These are phyloP conservation scores for Eruca vesicaria DNA, from an alignment of 441 rosid genomes.

Conservation along the genomic window DNA sequence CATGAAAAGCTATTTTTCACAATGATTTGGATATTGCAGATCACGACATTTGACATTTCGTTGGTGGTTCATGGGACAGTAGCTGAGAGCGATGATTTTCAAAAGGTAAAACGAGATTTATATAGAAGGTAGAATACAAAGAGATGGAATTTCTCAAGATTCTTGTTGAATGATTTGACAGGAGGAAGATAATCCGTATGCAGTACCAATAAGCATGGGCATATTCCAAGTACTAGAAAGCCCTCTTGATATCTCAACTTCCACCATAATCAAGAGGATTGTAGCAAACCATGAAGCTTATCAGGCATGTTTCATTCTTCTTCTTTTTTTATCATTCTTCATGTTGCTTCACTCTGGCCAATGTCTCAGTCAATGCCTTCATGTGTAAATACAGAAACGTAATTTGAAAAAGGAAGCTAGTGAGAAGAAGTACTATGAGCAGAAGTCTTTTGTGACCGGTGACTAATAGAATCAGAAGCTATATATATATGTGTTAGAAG, in stretches of 20 bases:
- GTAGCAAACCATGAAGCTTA: conserved; percentile 85
- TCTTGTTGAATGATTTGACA: conserved; percentile 33
- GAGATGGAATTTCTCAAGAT: neutral
- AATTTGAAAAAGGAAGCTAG: conserved; percentile 71
- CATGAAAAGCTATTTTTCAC: neutral
- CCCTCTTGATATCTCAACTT: conserved; percentile 72
- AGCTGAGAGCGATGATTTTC: conserved; percentile 56
- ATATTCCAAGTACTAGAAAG: conserved; percentile 74
- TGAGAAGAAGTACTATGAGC: conserved; percentile 81
- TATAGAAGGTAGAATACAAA: neutral
- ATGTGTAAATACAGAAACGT: conserved; percentile 56
- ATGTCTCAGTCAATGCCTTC: neutral
- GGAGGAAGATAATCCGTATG: conserved; percentile 70
- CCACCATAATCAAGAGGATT: conserved; percentile 77
- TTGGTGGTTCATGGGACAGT: conserved; percentile 88
- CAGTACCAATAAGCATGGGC: conserved; percentile 79
- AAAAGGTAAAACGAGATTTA: conserved; percentile 15
- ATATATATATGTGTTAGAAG: neutral
- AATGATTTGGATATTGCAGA: conserved; percentile 43
- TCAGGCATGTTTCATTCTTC: conserved; percentile 46
- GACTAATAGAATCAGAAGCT: conserved; percentile 39
- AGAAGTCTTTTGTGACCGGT: conserved; percentile 69
- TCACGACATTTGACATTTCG: conserved; percentile 86
- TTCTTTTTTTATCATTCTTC: neutral
- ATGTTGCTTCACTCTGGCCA: neutral